phyloP scores from a whole-genome alignment of 495 filamentous ascomycete genomes.

The Lichina pygmaea region DNA sequence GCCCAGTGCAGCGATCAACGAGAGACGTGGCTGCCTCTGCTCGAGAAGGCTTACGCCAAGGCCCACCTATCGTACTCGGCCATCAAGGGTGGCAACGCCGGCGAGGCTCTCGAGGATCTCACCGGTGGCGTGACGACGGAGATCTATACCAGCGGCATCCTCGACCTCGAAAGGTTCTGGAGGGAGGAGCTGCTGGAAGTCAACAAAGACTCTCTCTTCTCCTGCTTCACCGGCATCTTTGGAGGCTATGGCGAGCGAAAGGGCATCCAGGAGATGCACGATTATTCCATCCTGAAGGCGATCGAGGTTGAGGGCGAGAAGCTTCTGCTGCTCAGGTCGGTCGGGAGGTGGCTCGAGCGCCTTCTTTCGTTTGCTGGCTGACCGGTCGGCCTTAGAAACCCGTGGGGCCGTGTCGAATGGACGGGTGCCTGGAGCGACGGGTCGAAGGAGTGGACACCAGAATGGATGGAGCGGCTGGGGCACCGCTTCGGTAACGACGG shows the following conservation, averaged over 20 bases:
- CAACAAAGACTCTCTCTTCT: conserved; percentile 73
- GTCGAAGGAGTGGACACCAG: conserved; percentile 71
- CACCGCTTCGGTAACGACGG: conserved; percentile 83
- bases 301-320: conserved; percentile 48
- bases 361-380: background rate
- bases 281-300: conserved; percentile 71
- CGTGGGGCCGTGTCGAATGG: conserved; percentile 76
- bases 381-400: conserved; percentile 24
- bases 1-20: conserved; percentile 63
- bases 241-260: conserved; percentile 32
- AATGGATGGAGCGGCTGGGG: conserved; percentile 55
- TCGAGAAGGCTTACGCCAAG: conserved; percentile 94
- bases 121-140: conserved; percentile 78
- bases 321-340: conserved; percentile 38
- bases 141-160: conserved; percentile 52
- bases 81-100: conserved; percentile 65
- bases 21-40: conserved; percentile 81
- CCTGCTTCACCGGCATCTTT: conserved; percentile 43
- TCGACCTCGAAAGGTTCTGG: conserved; percentile 80
- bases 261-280: conserved; percentile 60
- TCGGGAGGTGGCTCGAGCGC: background rate
- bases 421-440: conserved; percentile 66
- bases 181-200: conserved; percentile 59
- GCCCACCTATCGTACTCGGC: conserved; percentile 69
- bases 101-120: conserved; percentile 78